Base-by-base conservation (phyloP, 208 protist species). In the Naegleria lovaniensis region DNA sequence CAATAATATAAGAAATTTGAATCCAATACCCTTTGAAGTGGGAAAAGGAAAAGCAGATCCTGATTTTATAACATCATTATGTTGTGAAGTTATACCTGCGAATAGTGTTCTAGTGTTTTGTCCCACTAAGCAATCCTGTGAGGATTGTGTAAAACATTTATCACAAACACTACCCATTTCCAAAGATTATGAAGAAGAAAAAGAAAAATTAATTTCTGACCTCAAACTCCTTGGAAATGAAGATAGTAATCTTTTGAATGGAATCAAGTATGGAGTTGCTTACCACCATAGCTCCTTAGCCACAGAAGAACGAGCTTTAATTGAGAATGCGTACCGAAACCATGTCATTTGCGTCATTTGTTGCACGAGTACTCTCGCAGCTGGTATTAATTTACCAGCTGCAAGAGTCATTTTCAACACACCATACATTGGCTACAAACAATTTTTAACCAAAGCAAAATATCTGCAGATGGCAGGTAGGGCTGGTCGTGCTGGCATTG, bases 331-430 rank as follows among this genome's bases (percentile, higher is more conserved):
- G 39, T 98, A 95, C 92, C 94, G 95, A 38, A 90, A 92, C 39
- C 92, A 95, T 48, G 91, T 94, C 58, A 83, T 98, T 29, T 93
- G 92, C 87, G 93, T 98, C 51, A 91, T 98, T 11, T 97, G 95
- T 92, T 98, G 95, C 92, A 98, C 96, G 83, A 97, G 96, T 40
- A 98, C 97, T 9, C 93, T 98, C 33, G 96, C 97, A 16, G 96
- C 97, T 15, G 97, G 97, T 19, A 96, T 98, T 15, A 98, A 98
- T 90, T 92, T 98, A 40, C 97, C 97, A 0, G 96, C 97, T 40
- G 93, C 79, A 19, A 91, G 94, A 59, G 97, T 98, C 0, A 93
- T 98, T 2, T 92, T 98, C 55, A 97, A 92, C 29, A 92, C 84
- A 39, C 91, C 92, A 1, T 92, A 93, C 59, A 85, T 94, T 36